Percentiles rank a stretch among this genome's conserved stretches.
Evolutionary conservation across 169 alveolate species (phyloP).

Genomic region (Theileria luwenshuni): DNA sequence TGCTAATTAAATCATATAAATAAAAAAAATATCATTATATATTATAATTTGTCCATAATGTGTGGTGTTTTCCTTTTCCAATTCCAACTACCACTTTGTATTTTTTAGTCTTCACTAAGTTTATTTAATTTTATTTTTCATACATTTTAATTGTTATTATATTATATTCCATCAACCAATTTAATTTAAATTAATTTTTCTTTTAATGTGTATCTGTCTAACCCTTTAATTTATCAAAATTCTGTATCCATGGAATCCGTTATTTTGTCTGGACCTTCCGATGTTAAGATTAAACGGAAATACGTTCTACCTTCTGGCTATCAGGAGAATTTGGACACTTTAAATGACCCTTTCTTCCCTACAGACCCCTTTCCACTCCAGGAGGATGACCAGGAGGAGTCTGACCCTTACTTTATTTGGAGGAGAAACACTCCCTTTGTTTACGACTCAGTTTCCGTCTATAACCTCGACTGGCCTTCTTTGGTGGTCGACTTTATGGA

Average conservation of each 20-base stretch:
- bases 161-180: not conserved
- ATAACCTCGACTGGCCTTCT: constrained; percentile 97
- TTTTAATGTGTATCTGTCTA: not conserved
- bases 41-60: not conserved
- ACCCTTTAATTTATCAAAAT: not conserved
- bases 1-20: not conserved
- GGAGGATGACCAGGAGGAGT: constrained; percentile 48
- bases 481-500: constrained; percentile 82
- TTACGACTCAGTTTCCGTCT: constrained; percentile 89
- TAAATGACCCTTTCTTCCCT: not conserved
- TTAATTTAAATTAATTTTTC: too few relatives aligned
- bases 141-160: constrained; percentile 1
- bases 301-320: constrained; percentile 29
- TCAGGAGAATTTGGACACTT: not conserved
- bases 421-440: constrained; percentile 93
- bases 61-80: not conserved
- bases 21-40: too few relatives aligned
- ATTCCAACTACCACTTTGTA: not conserved
- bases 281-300: constrained; percentile 49
- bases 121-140: not conserved
- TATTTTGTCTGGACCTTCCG: constrained; percentile 52
- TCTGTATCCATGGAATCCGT: constrained; percentile 51
- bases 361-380: constrained; percentile 3
- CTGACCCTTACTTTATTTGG: constrained; percentile 84
- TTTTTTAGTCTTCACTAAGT: not conserved